A percentile compares a stretch with the other conserved stretches of the same genome.
phyloP scores from a whole-genome alignment of 2,329 filamentous ascomycete genomes.

The Arthrobotrys sinensis region DNA sequence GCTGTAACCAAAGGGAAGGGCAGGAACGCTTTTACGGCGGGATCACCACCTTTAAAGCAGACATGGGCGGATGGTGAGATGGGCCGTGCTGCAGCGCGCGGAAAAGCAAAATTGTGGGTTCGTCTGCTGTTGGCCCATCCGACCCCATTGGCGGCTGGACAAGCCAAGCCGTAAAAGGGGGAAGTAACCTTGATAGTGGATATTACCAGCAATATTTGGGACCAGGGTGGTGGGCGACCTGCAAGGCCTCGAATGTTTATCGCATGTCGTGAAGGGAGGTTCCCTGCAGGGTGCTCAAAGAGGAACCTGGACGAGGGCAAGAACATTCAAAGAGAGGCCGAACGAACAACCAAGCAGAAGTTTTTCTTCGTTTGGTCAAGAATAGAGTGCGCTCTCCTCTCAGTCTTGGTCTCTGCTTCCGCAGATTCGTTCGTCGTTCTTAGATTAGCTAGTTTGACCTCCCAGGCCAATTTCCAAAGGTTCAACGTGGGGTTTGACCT shows the following conservation, averaged over 20 bases:
- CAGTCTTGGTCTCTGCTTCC: constrained; percentile 12
- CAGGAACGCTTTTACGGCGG: constrained; percentile 33
- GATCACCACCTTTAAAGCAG: constrained; percentile 61
- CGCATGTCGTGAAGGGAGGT: constrained; percentile 45
- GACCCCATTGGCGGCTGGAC: constrained; percentile 57
- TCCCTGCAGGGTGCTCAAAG: constrained; percentile 51
- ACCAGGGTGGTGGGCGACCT: constrained; percentile 52
- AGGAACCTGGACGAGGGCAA: constrained; percentile 53
- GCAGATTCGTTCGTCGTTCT: constrained; percentile 29
- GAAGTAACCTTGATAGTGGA: constrained; percentile 60
- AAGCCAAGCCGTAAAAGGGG: constrained; percentile 60
- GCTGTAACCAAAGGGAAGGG: constrained; percentile 52
- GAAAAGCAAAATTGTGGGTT: constrained; percentile 58
- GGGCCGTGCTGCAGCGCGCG: constrained; percentile 50
- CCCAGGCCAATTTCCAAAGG: constrained; percentile 53
- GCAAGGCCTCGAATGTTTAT: constrained; percentile 57
- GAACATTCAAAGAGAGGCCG: constrained; percentile 5
- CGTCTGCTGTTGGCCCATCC: constrained; percentile 41
- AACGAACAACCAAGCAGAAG: constrained; percentile 7
- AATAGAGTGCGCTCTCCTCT: not conserved
- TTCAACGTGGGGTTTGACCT: constrained; percentile 47
- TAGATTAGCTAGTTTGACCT: constrained; percentile 39
- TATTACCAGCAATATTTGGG: constrained; percentile 58
- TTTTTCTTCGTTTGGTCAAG: not conserved
- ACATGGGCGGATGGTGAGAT: constrained; percentile 55